Base-by-base conservation (phyloP, 331 rosid genomes). In the Rosa hybrid region DNA sequence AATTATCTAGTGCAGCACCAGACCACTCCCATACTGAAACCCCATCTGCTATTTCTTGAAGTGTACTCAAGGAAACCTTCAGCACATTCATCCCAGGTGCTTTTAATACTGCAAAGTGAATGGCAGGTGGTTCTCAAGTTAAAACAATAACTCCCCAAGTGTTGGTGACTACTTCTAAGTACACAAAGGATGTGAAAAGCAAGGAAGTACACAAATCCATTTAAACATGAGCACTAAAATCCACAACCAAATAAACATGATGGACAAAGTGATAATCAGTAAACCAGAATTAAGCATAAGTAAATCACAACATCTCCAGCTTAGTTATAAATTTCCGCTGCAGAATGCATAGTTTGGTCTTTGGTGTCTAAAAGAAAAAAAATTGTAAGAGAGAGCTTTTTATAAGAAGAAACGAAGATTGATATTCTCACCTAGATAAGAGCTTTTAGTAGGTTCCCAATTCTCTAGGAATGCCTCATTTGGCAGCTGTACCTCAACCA, bases 11-110 rank as follows among this genome's bases (percentile, higher is more conserved):
- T 12, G 97, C 98, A 82, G 97, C 84, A 51, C 98, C 98, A 82
- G 88, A 84, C 98, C 98, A 95, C 76, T 92, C 98, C 98, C 98
- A 92, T 51, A 91, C 89, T 2, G 93, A 86, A 83, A 95, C 81
- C 77, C 88, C 98, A 72, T 86, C 74, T 23, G 91, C 64, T 56
- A 80, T 86, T 81, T 62, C 81, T 80, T 80, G 80, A 0, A 88
- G 90, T 68, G 82, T 78, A 78, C 68, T 77, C 86, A 92, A 78
- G 68, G 91, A 83, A 90, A 95, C 81, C 83, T 87, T 90, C 20
- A 95, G 90, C 83, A 83, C 86, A 81, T 88, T 81, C 98, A 92
- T 92, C 30, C 98, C 96, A 46, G 98, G 98, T 68, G 98, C 98
- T 86, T 87, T 90, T 74, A 95, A 30, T 68, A 80, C 98, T 95